A percentile compares a stretch with the other conserved stretches of the same genome.
These are phyloP conservation scores for Colletotrichum ledebouriae DNA, from an alignment of 2,329 filamentous ascomycete genomes.

Conservation along the genomic window DNA sequence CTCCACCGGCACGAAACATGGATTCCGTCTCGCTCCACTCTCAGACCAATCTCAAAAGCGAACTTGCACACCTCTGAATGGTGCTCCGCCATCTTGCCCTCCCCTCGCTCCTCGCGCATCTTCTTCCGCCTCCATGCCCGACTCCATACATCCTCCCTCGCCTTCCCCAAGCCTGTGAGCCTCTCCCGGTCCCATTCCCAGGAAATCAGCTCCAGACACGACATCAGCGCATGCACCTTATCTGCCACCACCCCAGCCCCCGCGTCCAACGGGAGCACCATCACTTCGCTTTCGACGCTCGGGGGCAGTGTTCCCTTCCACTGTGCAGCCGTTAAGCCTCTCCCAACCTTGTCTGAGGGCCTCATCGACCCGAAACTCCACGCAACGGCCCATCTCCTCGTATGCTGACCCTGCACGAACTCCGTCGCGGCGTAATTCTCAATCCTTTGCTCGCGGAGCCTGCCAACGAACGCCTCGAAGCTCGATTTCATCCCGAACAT, in stretches of 20 bases:
- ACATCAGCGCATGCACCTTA: constrained; percentile 61
- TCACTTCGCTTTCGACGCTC: constrained; percentile 55
- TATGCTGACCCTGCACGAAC: constrained; percentile 82
- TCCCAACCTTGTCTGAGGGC: constrained; percentile 64
- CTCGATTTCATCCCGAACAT: constrained; percentile 89
- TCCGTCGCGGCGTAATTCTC: constrained; percentile 86
- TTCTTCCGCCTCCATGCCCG: constrained; percentile 77
- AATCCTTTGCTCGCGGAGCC: constrained; percentile 68
- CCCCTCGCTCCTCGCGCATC: constrained; percentile 46
- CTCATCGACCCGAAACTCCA: constrained; percentile 85
- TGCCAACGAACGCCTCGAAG: constrained; percentile 72
- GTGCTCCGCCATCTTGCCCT: constrained; percentile 45
- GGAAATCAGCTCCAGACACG: constrained; percentile 66
- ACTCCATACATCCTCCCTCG: constrained; percentile 82
- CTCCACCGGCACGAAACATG: constrained; percentile 76
- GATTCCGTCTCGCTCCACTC: constrained; percentile 56
- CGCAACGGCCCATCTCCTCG: constrained; percentile 86
- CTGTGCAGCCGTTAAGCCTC: constrained; percentile 57
- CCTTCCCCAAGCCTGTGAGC: constrained; percentile 71
- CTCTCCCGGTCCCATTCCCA: constrained; percentile 74
- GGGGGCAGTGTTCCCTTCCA: constrained; percentile 61
- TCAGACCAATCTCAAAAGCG: constrained; percentile 70
- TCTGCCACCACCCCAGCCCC: constrained; percentile 54
- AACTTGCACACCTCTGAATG: constrained; percentile 59
- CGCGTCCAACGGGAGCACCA: constrained; percentile 21